Percentiles rank a stretch among this genome's conserved stretches.
These are phyloP conservation scores for Tetrapisispora fleetii DNA, from an alignment of 805 yeast species.

Conservation along the genomic window DNA sequence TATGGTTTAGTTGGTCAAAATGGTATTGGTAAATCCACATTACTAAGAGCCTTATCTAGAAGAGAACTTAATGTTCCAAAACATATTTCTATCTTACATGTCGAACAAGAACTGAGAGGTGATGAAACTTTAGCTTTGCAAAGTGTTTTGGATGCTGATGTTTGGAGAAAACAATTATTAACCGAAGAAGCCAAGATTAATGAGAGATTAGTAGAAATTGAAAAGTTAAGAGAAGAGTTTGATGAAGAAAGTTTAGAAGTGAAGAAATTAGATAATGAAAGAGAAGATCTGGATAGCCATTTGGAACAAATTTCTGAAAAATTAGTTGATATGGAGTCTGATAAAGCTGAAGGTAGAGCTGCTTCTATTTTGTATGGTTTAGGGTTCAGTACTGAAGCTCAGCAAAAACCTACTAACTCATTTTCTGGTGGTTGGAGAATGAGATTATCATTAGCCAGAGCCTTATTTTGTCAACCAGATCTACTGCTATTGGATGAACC, in stretches of 20 bases:
- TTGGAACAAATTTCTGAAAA: conserved; percentile 74
- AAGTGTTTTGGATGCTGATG: conserved; percentile 98
- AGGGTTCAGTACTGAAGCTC: conserved; percentile 87
- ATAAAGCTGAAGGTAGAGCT: conserved; percentile 95
- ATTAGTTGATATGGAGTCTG: conserved; percentile 87
- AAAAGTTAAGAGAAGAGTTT: conserved; percentile 55
- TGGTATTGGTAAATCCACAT: conserved; percentile 98
- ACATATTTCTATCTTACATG: conserved; percentile 91
- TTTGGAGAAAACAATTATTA: conserved; percentile 88
- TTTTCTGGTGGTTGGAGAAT: conserved; percentile 99
- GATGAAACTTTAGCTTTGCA: conserved; percentile 87
- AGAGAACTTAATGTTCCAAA: conserved; percentile 92
- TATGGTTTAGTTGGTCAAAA: conserved; percentile 97
- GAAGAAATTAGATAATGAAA: conserved; percentile 77
- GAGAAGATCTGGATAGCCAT: conserved; percentile 73
- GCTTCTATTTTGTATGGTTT: conserved; percentile 87
- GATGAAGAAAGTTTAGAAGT: conserved; percentile 68
- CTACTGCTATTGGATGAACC: conserved; percentile 93
- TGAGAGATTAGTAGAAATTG: conserved; percentile 69
- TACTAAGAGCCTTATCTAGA: conserved; percentile 80
- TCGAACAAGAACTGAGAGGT: conserved; percentile 94
- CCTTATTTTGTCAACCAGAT: conserved; percentile 95
- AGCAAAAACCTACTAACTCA: conserved; percentile 70
- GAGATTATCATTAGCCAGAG: conserved; percentile 97
- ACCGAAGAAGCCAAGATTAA: conserved; percentile 66